A percentile compares a stretch with the other conserved stretches of the same genome.
These are phyloP conservation scores for Apiotrichum veenhuisii DNA, from an alignment of 1,284 basidiomycete genomes.

Conservation along the genomic window DNA sequence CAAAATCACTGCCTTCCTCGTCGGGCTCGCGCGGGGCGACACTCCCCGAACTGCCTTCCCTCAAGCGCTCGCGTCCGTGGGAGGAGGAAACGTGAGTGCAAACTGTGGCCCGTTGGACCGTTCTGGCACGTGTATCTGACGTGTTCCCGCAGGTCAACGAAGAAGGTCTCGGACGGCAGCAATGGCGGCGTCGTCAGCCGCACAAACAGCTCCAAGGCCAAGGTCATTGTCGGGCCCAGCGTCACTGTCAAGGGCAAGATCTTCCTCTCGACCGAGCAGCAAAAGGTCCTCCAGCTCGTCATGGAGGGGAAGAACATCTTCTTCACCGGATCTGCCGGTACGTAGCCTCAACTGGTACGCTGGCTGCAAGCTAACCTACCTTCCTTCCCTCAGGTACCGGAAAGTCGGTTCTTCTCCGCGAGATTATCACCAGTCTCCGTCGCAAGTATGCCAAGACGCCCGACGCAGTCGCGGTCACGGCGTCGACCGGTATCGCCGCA, in stretches of 20 bases:
- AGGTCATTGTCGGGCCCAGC: constrained; percentile 11
- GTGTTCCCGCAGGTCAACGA: constrained; percentile 9
- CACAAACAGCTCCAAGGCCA: constrained; percentile 7
- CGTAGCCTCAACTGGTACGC: constrained; percentile 33
- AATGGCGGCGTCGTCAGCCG: constrained; percentile 2
- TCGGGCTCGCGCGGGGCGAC: not conserved
- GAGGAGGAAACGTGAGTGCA: not conserved
- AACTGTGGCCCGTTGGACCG: not conserved
- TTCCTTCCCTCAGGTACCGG: constrained; percentile 65
- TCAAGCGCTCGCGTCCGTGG: not conserved
- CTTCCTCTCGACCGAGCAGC: constrained; percentile 74
- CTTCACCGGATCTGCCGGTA: constrained; percentile 95
- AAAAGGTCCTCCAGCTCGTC: constrained; percentile 66
- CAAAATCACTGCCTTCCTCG: not conserved
- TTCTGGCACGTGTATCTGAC: no score
- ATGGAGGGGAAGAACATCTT: constrained; percentile 74
- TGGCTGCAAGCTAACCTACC: not conserved
- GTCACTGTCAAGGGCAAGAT: constrained; percentile 50
- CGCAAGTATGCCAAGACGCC: constrained; percentile 53
- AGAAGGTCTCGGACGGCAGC: constrained; percentile 20
- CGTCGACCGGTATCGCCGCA: constrained; percentile 85
- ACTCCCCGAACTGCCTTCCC: not conserved
- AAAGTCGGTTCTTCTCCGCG: constrained; percentile 87
- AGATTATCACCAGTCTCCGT: constrained; percentile 69
- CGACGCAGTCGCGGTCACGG: constrained; percentile 75